Conservation (phyloP, 2,329 filamentous ascomycete species). For the Ascochyta pisi region DNA sequence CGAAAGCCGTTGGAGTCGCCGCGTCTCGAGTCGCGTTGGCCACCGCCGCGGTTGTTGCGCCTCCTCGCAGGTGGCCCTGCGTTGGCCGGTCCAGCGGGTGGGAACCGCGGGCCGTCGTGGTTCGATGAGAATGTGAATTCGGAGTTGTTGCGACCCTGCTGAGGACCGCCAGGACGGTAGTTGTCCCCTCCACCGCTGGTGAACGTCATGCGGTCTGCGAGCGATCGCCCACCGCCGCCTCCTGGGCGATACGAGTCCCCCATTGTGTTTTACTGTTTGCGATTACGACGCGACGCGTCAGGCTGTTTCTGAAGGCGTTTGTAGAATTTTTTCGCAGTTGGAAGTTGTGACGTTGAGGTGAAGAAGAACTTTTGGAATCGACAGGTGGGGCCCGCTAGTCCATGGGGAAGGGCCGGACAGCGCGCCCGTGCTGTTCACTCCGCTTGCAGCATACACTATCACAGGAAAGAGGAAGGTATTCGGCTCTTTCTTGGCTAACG, state of each 20-base stretch:
- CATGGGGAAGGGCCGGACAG: conserved; percentile 5
- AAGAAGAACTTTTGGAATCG: conserved; percentile 21
- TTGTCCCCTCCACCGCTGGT: conserved; percentile 34
- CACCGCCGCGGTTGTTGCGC: conserved; percentile 27
- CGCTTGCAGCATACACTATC: not conserved
- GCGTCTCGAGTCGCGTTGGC: conserved; percentile 28
- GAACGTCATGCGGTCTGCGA: conserved; percentile 42
- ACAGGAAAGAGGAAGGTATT: not conserved
- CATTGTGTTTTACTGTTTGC: conserved; percentile 23
- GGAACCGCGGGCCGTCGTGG: conserved; percentile 39
- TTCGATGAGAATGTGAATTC: conserved; percentile 47
- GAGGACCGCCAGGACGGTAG: conserved; percentile 34
- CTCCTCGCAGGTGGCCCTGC: conserved; percentile 23
- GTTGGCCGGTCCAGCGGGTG: conserved; percentile 33
- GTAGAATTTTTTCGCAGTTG: conserved; percentile 1
- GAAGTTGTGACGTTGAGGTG: conserved; percentile 15
- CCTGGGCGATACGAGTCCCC: conserved; percentile 38
- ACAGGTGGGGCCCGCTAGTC: conserved; percentile 22
- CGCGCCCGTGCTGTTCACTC: conserved; percentile 8
- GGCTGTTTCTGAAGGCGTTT: not conserved
- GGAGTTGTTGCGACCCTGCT: conserved; percentile 21
- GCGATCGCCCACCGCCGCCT: conserved; percentile 26
- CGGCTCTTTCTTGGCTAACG: not conserved
- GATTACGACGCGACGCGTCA: conserved; percentile 13
- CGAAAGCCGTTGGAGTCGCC: conserved; percentile 25